These are phyloP conservation scores for Acrodontium crateriforme DNA, from an alignment of 2,329 filamentous ascomycete species.

Conservation along the genomic window DNA sequence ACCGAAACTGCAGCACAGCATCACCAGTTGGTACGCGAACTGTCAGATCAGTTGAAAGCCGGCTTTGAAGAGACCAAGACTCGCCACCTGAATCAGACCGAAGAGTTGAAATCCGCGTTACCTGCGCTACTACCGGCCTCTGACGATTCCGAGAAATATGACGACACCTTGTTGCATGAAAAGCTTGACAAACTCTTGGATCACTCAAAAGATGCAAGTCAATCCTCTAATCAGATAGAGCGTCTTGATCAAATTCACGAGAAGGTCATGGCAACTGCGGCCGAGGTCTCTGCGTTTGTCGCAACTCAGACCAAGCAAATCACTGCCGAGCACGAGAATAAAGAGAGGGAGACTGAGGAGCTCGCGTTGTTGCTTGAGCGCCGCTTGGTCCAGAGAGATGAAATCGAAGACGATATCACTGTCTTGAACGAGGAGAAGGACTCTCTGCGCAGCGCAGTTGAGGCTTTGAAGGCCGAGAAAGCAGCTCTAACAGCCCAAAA, in stretches of 20 bases:
- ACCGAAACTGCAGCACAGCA: conserved; percentile 22
- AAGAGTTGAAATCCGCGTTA: conserved; percentile 28
- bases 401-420: conserved; percentile 35
- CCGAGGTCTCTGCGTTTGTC: conserved; percentile 73
- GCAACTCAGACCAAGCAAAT: conserved; percentile 61
- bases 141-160: conserved; percentile 46
- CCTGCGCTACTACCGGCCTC: conserved; percentile 28
- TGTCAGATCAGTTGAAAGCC: conserved; percentile 28
- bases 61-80: conserved; percentile 31
- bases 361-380: conserved; percentile 70
- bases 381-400: conserved; percentile 51
- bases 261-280: conserved; percentile 71
- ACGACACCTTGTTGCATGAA: conserved; percentile 37
- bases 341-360: conserved; percentile 67
- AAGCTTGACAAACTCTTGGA: conserved; percentile 43
- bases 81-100: conserved; percentile 26
- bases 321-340: conserved; percentile 62
- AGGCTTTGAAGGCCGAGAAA: conserved; percentile 50
- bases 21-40: conserved; percentile 29
- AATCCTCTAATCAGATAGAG: conserved; percentile 61
- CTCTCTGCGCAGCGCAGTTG: conserved; percentile 37
- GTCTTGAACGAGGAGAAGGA: conserved; percentile 33
- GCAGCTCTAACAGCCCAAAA: conserved; percentile 68
- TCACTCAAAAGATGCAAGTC: conserved; percentile 50
- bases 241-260: conserved; percentile 80